Percentiles rank a stretch among this genome's conserved stretches.
These are phyloP conservation scores for Filosporella fistucella DNA, from an alignment of 495 filamentous ascomycete species.

Conservation along the genomic window DNA sequence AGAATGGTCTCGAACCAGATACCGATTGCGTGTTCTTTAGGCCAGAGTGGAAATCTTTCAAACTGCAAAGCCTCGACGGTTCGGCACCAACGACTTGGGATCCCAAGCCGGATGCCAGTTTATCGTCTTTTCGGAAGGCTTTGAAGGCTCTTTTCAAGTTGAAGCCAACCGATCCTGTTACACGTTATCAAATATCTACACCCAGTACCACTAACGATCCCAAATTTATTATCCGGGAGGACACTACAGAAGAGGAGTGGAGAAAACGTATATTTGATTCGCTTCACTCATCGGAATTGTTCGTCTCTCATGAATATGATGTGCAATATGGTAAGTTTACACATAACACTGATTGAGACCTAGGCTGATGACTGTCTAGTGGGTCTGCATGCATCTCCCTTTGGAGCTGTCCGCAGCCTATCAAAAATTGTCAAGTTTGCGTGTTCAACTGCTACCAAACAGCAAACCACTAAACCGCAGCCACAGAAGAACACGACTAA, in stretches of 20 bases:
- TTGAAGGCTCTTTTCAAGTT: neutral
- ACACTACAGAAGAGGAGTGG: conserved; percentile 3
- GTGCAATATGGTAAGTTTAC: neutral
- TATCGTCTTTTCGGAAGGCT: neutral
- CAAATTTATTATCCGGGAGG: neutral
- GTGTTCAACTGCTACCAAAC: neutral
- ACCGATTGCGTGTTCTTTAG: conserved; percentile 9
- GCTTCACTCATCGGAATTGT: neutral
- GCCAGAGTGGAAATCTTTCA: conserved; percentile 2
- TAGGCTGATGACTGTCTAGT: neutral
- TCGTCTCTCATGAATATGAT: neutral
- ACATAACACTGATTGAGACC: neutral
- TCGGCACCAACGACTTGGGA: neutral
- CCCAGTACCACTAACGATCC: too few relatives aligned
- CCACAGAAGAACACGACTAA: neutral
- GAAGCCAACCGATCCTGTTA: neutral
- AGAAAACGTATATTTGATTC: neutral
- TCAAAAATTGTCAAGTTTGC: neutral
- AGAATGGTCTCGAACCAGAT: neutral
- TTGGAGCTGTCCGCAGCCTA: neutral
- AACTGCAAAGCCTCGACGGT: neutral
- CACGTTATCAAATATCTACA: too few relatives aligned
- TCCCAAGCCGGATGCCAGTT: neutral
- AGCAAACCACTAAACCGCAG: neutral
- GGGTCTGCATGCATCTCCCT: neutral